Evolutionary conservation across 2,329 filamentous ascomycete genomes (phyloP).

Genomic region (Byssoonygena ceratinophila): DNA sequence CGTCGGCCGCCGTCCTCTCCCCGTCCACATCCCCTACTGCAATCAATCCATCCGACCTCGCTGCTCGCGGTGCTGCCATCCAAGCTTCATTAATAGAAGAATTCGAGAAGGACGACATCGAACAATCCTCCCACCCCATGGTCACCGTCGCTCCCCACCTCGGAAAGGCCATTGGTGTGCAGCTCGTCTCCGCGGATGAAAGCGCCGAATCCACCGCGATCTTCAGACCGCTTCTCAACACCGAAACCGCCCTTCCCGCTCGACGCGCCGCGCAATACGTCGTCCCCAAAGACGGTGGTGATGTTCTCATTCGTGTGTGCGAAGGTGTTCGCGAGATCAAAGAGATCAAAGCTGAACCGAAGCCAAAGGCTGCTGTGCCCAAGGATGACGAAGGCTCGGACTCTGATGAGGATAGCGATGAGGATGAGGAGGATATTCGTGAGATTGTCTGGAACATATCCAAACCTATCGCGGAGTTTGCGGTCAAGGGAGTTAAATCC

Average conservation of each 20-base stretch:
- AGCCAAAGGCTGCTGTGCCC: slow-evolving; percentile 50
- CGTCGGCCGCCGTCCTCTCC: slow-evolving; percentile 65
- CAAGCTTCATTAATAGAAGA: slow-evolving; percentile 91
- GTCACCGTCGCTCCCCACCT: slow-evolving; percentile 92
- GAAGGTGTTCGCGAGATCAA: slow-evolving; percentile 89
- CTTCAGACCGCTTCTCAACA: slow-evolving; percentile 70
- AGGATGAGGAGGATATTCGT: slow-evolving; percentile 71
- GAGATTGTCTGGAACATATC: slow-evolving; percentile 91
- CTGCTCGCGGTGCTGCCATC: slow-evolving; percentile 81
- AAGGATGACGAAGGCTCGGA: slow-evolving; percentile 51
- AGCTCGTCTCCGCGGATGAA: slow-evolving; percentile 43
- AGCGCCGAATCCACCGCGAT: slow-evolving; percentile 49
- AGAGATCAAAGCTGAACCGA: slow-evolving; percentile 75
- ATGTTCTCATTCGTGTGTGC: slow-evolving; percentile 76
- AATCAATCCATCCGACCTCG: slow-evolving; percentile 87
- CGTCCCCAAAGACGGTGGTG: slow-evolving; percentile 68
- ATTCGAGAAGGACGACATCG: slow-evolving; percentile 86
- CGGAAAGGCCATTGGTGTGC: slow-evolving; percentile 74
- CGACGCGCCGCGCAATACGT: slow-evolving; percentile 71
- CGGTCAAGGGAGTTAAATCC: slow-evolving; percentile 74
- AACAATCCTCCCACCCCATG: slow-evolving; percentile 89
- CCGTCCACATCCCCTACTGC: slow-evolving; percentile 67
- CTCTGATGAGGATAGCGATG: slow-evolving; percentile 53
- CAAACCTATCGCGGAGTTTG: slow-evolving; percentile 71
- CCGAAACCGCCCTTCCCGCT: slow-evolving; percentile 82